phyloP scores from a whole-genome alignment of 2,329 filamentous ascomycete species.

The Neoascochyta sp. region DNA sequence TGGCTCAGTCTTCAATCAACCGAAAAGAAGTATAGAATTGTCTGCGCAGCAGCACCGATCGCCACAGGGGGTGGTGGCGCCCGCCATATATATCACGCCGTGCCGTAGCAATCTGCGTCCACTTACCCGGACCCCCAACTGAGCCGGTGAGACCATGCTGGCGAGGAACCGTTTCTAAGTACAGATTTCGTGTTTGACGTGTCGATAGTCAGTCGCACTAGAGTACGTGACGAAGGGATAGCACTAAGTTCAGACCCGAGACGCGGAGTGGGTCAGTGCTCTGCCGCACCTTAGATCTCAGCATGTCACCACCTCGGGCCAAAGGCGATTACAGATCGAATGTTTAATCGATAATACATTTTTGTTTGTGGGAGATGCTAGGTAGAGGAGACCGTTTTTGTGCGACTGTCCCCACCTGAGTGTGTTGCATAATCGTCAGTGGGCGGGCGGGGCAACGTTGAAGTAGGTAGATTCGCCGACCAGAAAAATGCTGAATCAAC shows the following conservation, averaged over 20 bases:
- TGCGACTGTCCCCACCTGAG: too few relatives aligned
- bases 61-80: constrained; percentile 6
- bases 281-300: too few relatives aligned
- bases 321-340: too few relatives aligned
- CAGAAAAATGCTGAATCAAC: too few relatives aligned
- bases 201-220: constrained; percentile 11
- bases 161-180: constrained; percentile 10
- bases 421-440: too few relatives aligned
- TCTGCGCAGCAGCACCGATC: constrained; percentile 1
- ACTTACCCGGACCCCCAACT: constrained; percentile 4
- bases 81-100: constrained; percentile 11
- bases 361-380: too few relatives aligned
- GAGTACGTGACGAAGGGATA: constrained; percentile 4
- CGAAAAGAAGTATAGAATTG: neutral
- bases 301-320: too few relatives aligned
- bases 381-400: too few relatives aligned
- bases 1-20: too few relatives aligned
- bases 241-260: constrained; percentile 6
- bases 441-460: too few relatives aligned
- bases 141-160: constrained; percentile 3
- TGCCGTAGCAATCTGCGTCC: constrained; percentile 3
- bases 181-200: constrained; percentile 9
- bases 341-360: too few relatives aligned
- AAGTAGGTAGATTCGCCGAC: too few relatives aligned
- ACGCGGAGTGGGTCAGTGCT: constrained; percentile 1